phyloP scores from a whole-genome alignment of 139 green algal genomes.

The Chlorella sp. region DNA sequence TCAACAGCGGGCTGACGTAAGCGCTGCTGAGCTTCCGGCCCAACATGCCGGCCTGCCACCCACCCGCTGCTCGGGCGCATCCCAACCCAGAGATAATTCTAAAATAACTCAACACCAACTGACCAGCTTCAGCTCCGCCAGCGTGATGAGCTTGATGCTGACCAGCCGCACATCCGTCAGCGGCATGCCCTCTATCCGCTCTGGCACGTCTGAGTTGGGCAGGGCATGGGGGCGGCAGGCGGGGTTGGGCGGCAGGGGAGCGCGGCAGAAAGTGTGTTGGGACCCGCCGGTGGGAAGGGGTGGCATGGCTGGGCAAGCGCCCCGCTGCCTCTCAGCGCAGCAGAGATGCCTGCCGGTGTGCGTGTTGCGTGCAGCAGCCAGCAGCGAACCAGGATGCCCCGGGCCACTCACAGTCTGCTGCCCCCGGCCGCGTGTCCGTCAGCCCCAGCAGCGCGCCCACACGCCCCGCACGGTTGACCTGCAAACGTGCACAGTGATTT shows the following conservation, averaged over 20 bases:
- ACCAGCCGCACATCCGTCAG: constrained; percentile 65
- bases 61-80: too few relatives aligned
- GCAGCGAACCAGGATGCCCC: background rate
- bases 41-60: too few relatives aligned
- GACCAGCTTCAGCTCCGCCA: constrained; percentile 57
- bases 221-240: background rate
- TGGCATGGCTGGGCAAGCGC: background rate
- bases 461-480: constrained; percentile 4
- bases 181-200: constrained; percentile 57
- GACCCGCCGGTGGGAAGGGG: background rate
- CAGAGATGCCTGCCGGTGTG: too few relatives aligned
- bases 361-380: too few relatives aligned
- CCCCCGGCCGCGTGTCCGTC: constrained; percentile 25
- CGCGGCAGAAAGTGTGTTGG: background rate
- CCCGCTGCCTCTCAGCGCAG: too few relatives aligned
- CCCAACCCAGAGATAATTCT: too few relatives aligned
- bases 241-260: background rate
- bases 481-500: too few relatives aligned
- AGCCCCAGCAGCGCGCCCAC: constrained; percentile 63
- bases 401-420: constrained; percentile 16
- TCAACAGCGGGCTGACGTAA: too few relatives aligned
- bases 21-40: too few relatives aligned
- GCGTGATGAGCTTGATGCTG: constrained; percentile 73
- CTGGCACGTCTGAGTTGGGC: constrained; percentile 42
- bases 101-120: too few relatives aligned